A percentile compares a stretch with the other conserved stretches of the same genome.
phyloP scores from a whole-genome alignment of 2,329 filamentous ascomycete species.

The Xylariaceae sp. region DNA sequence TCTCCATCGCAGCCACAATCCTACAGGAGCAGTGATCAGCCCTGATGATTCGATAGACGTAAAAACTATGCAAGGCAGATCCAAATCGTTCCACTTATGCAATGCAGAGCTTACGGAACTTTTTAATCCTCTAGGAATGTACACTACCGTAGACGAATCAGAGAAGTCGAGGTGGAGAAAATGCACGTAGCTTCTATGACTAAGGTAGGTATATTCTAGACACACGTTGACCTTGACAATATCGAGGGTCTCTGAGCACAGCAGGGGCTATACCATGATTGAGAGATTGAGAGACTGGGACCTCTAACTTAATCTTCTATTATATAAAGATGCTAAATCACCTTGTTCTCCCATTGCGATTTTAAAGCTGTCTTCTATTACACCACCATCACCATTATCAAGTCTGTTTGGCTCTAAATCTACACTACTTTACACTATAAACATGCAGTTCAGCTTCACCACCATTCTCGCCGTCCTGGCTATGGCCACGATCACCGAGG shows the following conservation, averaged over 20 bases:
- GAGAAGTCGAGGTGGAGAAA: conserved; percentile 5
- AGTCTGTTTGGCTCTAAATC: conserved; percentile 14
- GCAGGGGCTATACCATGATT: conserved; percentile 13
- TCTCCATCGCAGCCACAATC: conserved; percentile 13
- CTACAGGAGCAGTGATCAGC: conserved; percentile 12
- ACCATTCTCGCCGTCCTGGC: conserved; percentile 23
- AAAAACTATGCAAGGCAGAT: conserved; percentile 8
- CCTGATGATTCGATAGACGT: conserved; percentile 8
- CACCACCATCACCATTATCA: conserved; percentile 17
- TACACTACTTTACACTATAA: conserved; percentile 21
- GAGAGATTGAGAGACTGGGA: conserved; percentile 11
- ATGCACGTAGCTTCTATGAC: conserved; percentile 6
- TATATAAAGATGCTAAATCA: conserved; percentile 23
- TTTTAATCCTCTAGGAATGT: conserved; percentile 15
- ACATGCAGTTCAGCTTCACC: conserved; percentile 24
- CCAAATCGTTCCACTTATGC: conserved; percentile 8
- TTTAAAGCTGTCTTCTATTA: conserved; percentile 16
- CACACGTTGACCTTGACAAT: conserved; percentile 11
- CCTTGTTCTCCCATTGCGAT: conserved; percentile 16
- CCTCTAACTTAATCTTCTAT: conserved; percentile 9
- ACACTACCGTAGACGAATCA: conserved; percentile 2
- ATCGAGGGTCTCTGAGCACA: conserved; percentile 12
- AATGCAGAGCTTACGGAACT: conserved; percentile 7
- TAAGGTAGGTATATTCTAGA: conserved; percentile 17
- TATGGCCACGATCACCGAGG: conserved; percentile 18